These are phyloP conservation scores for Zarea fungicola DNA, from an alignment of 2,329 filamentous ascomycete species.

Conservation along the genomic window DNA sequence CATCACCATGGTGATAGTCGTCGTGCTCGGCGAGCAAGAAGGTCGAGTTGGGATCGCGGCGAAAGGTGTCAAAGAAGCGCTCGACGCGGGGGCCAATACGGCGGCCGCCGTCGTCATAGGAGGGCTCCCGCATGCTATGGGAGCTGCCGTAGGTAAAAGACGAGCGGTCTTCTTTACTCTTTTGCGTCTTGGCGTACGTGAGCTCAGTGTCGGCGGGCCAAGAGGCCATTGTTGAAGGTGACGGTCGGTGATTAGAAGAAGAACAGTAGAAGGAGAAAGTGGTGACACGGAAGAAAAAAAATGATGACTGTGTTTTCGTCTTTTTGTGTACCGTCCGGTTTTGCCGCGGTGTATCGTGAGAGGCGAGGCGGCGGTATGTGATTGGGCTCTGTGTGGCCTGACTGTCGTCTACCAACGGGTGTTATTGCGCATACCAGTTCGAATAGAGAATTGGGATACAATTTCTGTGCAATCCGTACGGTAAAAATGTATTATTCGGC, in stretches of 20 bases:
- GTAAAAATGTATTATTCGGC: too few species aligned
- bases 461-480: too few species aligned
- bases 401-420: too few species aligned
- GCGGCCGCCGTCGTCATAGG: slow-evolving; percentile 38
- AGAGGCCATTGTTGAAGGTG: slow-evolving; percentile 31
- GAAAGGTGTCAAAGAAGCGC: slow-evolving; percentile 57
- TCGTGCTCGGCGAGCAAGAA: slow-evolving; percentile 41
- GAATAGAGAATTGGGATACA: too few species aligned
- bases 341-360: slow-evolving; percentile 11
- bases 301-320: too few species aligned
- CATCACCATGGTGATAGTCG: slow-evolving; percentile 30
- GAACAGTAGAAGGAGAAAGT: background rate
- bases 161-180: slow-evolving; percentile 56
- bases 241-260: too few species aligned
- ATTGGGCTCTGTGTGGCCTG: too few species aligned
- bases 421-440: too few species aligned
- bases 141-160: slow-evolving; percentile 45
- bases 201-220: slow-evolving; percentile 44
- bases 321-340: slow-evolving; percentile 10
- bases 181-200: slow-evolving; percentile 51
- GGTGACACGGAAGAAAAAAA: background rate
- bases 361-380: background rate
- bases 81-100: slow-evolving; percentile 25
- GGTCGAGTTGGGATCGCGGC: slow-evolving; percentile 49
- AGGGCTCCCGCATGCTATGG: slow-evolving; percentile 46